Base-by-base conservation (phyloP, 768 basidiomycete genomes). In the Lactarius indigo region DNA sequence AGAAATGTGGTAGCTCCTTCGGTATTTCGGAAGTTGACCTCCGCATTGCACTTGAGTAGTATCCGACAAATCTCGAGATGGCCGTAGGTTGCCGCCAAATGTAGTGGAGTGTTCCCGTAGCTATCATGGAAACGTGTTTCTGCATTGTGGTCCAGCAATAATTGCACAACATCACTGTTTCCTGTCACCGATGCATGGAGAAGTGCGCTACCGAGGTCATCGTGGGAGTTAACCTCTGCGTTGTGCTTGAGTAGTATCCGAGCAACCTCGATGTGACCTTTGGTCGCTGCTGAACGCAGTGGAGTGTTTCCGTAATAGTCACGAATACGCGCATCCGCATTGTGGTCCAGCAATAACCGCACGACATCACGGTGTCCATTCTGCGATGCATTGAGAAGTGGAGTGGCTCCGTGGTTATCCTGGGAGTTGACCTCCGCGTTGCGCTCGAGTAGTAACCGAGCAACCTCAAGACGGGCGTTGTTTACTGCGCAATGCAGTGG, bases 31-130 rank as follows among this genome's bases (percentile, higher is more conserved):
- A 23, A 0, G 12, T 44, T n/a, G n/a, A 42, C 42, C 7, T 10
- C 44, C 9, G 44, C 44, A 20, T 15, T 20, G 7, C 7, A 18
- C 7, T 8, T 18, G 41, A 42, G 41, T 20, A 42, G 17, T 20
- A n/a, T 9, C 20, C 3, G 20, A 10, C 20, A 0, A 10, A 44
- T 10, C 2, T 44, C 10, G 9, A 44, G 20, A n/a, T 44, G 7
- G 12, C 44, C 44, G 0, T 7, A 1, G 2, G 0, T 1, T 9
- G 9, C 20, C 4, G 42, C 42, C 1, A 0, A 44, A 44, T 3
- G 42, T 9, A 44, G 9, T 44, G 42, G 42, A 7, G 42, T 44
- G 13, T 44, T n/a, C n/a, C 42, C 42, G 3, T 44, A 0, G 9
- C 33, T 33, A 33, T 33, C 33, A 1, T 1, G 9, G 33, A 33